Percentiles rank a stretch among this genome's conserved stretches.
These are phyloP conservation scores for Pseudognaphalium luteoalbum DNA, from an alignment of 129 eudicot species.

Conservation along the genomic window DNA sequence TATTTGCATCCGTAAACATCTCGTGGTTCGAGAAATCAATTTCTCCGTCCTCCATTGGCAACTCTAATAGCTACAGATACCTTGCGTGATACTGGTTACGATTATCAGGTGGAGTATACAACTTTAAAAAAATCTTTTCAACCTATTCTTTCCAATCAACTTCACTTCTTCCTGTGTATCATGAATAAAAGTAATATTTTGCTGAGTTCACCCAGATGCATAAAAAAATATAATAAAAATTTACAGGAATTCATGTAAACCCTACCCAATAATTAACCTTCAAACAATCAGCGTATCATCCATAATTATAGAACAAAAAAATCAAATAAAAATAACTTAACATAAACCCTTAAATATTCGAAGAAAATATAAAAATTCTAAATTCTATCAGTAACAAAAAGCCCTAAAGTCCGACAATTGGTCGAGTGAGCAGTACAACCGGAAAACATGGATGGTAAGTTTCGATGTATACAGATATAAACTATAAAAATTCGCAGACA, in stretches of 20 bases:
- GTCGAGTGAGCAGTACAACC: neutral
- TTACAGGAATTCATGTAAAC: neutral
- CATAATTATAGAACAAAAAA: neutral
- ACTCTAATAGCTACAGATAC: neutral
- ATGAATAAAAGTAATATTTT: conserved; percentile 2
- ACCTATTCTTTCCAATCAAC: neutral
- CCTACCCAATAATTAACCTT: neutral
- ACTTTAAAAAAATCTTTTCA: neutral
- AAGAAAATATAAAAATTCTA: too few relatives aligned
- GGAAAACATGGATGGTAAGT: neutral
- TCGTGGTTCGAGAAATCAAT: conserved; percentile 80
- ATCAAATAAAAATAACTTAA: too few relatives aligned
- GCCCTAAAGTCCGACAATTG: neutral
- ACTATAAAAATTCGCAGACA: neutral
- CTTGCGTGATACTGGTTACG: neutral
- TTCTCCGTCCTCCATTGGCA: conserved; percentile 81
- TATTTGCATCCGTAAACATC: conserved; percentile 47
- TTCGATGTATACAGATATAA: neutral
- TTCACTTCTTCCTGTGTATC: conserved; percentile 24
- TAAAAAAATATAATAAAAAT: too few relatives aligned
- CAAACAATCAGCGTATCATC: neutral
- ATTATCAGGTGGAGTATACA: neutral
- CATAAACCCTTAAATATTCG: neutral
- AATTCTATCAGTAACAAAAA: too few relatives aligned
- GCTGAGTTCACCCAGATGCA: neutral